Percentiles rank a stretch among this genome's conserved stretches.
Conservation (phyloP, 495 filamentous ascomycete genomes). For the Hamigera avellanea region DNA sequence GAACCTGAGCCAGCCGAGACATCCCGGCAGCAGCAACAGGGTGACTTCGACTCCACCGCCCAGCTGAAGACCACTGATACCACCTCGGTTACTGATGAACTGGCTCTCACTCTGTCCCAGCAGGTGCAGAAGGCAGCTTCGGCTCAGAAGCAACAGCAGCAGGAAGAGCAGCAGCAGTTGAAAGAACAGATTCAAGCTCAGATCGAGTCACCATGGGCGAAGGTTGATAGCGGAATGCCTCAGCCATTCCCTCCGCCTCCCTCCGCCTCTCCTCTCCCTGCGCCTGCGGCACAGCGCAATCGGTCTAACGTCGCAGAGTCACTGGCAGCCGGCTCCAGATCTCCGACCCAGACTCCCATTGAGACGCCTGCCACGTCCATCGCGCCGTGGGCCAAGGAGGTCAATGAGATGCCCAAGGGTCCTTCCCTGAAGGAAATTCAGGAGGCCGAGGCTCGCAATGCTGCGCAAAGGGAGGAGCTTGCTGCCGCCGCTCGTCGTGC, state of each 20-base stretch:
- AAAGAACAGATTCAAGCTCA: conserved; percentile 27
- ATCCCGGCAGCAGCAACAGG: conserved; percentile 5
- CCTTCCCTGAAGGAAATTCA: conserved; percentile 96
- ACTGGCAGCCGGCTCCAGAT: conserved; percentile 58
- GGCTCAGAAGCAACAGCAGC: conserved; percentile 50
- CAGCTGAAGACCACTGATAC: conserved; percentile 7
- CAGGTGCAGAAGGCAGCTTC: conserved; percentile 74
- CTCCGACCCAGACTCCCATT: conserved; percentile 61
- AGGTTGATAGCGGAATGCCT: conserved; percentile 51
- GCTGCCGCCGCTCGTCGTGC: conserved; percentile 72
- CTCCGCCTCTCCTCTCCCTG: conserved; percentile 69
- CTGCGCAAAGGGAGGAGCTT: conserved; percentile 78
- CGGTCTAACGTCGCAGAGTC: conserved; percentile 74
- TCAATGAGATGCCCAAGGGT: conserved; percentile 64
- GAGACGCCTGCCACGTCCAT: conserved; percentile 55
- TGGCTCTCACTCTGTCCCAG: conserved; percentile 62
- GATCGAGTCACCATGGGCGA: conserved; percentile 46
- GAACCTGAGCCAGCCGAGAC: conserved; percentile 2
- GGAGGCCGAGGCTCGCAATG: conserved; percentile 84
- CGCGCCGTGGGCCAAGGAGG: conserved; percentile 90
- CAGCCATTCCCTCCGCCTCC: conserved; percentile 67
- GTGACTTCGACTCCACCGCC: conserved; percentile 5
- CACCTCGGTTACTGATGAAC: conserved; percentile 15
- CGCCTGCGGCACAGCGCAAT: conserved; percentile 75
- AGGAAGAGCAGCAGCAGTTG: conserved; percentile 14